Evolutionary conservation across 768 basidiomycete genomes (phyloP).

Genomic region (Pulveroboletus ravenelii): DNA sequence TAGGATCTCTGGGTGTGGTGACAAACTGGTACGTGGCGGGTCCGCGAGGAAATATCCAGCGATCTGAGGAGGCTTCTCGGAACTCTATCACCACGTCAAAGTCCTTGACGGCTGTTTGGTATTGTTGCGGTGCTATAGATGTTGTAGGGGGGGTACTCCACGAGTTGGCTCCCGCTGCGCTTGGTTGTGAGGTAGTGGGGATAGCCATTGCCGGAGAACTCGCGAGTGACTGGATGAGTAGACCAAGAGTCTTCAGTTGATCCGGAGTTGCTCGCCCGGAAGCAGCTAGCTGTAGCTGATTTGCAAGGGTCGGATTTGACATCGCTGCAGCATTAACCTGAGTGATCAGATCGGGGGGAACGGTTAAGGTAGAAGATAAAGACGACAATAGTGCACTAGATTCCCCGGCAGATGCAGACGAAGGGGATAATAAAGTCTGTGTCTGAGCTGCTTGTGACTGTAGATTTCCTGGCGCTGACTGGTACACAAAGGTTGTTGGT

Average conservation of each 20-base stretch:
- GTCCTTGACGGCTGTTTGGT: slow-evolving; percentile 40
- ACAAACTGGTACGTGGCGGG: slow-evolving; percentile 46
- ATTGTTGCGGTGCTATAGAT: slow-evolving; percentile 13
- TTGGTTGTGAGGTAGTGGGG: slow-evolving; percentile 7
- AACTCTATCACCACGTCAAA: slow-evolving; percentile 76
- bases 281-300: slow-evolving; percentile 61
- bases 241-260: slow-evolving; percentile 62
- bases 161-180: slow-evolving; percentile 1
- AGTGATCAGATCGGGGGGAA: slow-evolving; percentile 54
- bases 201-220: slow-evolving; percentile 7
- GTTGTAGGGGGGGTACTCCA: slow-evolving; percentile 14
- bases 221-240: slow-evolving; percentile 69
- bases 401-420: slow-evolving; percentile 23
- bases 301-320: slow-evolving; percentile 63
- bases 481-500: slow-evolving; percentile 24
- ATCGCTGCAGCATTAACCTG: slow-evolving; percentile 65
- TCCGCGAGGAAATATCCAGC: slow-evolving; percentile 67
- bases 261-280: slow-evolving; percentile 56
- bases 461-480: slow-evolving; percentile 19
- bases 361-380: slow-evolving; percentile 39
- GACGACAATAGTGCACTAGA: slow-evolving; percentile 44
- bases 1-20: slow-evolving; percentile 11
- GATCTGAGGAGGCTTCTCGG: slow-evolving; percentile 53
- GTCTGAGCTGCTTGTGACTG: slow-evolving; percentile 30
- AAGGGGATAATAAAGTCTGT: slow-evolving; percentile 13